phyloP scores from a whole-genome alignment of 2,329 filamentous ascomycete genomes.

The Ophiostoma sp. region DNA sequence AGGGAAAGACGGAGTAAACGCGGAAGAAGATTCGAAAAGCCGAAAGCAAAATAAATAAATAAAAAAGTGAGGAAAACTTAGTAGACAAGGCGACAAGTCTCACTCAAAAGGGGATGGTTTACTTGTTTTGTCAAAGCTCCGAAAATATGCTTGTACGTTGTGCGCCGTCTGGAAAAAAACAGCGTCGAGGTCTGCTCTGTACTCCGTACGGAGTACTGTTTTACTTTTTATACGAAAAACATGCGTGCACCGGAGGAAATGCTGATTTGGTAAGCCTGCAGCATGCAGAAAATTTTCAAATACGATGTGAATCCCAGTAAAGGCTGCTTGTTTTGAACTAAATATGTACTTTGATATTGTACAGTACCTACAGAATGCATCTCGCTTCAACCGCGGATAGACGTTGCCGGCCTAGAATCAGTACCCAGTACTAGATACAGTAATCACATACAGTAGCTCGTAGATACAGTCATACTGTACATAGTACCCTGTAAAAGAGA shows the following conservation, averaged over 20 bases:
- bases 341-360: too few relatives aligned
- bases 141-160: slow-evolving; percentile 5
- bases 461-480: too few relatives aligned
- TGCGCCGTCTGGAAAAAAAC: not conserved
- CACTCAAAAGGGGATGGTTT: not conserved
- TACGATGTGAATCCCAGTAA: not conserved
- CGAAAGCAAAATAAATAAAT: not conserved
- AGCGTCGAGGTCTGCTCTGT: not conserved
- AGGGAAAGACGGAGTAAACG: not conserved
- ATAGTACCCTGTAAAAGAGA: not conserved
- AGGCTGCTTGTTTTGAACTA: not conserved
- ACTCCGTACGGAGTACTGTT: not conserved
- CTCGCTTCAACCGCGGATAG: not conserved
- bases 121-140: slow-evolving; percentile 10
- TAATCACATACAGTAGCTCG: not conserved
- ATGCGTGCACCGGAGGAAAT: slow-evolving; percentile 11
- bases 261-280: slow-evolving; percentile 11
- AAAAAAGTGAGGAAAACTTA: not conserved
- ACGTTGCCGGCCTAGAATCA: not conserved
- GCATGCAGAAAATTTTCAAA: not conserved
- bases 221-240: not conserved
- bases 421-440: not conserved
- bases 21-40: not conserved
- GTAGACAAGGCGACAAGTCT: not conserved
- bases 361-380: too few relatives aligned